Evolutionary conservation across 257 asterid species (phyloP), one percentile per base, ranked within the genome.

Genomic region (Fraxinus cuspidata): DNA sequence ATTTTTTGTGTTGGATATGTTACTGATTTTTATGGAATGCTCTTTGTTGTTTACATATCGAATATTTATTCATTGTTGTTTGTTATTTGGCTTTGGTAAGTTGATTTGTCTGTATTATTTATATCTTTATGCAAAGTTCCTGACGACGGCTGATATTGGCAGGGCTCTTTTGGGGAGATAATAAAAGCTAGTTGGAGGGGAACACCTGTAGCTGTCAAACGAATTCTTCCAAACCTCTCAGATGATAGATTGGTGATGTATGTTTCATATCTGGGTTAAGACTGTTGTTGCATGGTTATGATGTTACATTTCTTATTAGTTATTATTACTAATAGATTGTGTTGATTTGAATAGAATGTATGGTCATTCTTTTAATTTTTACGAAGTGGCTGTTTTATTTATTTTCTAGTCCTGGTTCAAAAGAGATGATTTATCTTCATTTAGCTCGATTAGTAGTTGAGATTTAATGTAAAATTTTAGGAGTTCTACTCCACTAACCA

Each of bases 121-220:
- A 60, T 44, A 7, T 42, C 29, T 72, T 58, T 77, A 31, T 78
- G 75, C 66, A 47, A 84, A 80, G 70, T 77, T 67, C 29, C 83
- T 81, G 79, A 82, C 70, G 77, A 67, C 58, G 44, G 82, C 82
- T 86, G 84, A 82, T 88, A 64, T 77, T 89, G 66, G 32, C 79
- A 96, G 98, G 99, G 99, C 68, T 96, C 99, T 70, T 96, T 96
- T 76, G 99, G 99, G 63, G 99, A 96, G 96, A 96, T 96, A 86
- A 77, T 96, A 69, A 96, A 87, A 87, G 98, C 97, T 76, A 71
- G 80, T 83, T 96, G 98, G 99, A 90, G 97, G 77, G 99, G 97
- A 80, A 96, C 99, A 79, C 99, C 97, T 15, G 98, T 93, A 21
- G 98, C 98, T 85, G 86, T 96, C 84, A 96, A 93, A 80, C 96